Conservation (phyloP, 108 stramenopile genomes). For the Discostella stelligeroides region DNA sequence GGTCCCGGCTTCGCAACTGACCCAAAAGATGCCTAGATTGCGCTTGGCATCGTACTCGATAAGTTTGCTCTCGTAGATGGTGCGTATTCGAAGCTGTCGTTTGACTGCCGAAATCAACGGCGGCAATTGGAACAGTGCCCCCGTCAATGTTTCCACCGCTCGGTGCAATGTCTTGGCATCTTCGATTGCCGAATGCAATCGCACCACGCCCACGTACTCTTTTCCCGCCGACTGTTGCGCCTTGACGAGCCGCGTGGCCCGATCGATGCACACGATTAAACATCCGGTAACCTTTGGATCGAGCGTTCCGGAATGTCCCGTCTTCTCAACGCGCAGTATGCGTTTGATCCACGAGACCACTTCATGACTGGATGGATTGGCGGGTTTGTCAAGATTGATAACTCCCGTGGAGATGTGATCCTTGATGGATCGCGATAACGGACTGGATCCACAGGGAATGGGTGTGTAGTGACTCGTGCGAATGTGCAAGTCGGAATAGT, state of each 20-base stretch:
- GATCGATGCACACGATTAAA: slow-evolving; percentile 99
- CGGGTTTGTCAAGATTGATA: slow-evolving; percentile 99
- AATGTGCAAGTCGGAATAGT: slow-evolving; percentile 95
- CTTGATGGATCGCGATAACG: slow-evolving; percentile 89
- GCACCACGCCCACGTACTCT: slow-evolving; percentile 98
- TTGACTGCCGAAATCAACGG: slow-evolving; percentile 99
- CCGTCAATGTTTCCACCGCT: slow-evolving; percentile 96
- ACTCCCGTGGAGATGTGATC: slow-evolving; percentile 96
- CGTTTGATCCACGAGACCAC: slow-evolving; percentile 99
- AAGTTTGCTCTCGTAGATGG: slow-evolving; percentile 96
- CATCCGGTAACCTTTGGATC: slow-evolving; percentile 99
- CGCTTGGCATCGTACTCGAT: slow-evolving; percentile 96
- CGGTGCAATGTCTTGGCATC: slow-evolving; percentile 80
- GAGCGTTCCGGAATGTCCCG: slow-evolving; percentile 98
- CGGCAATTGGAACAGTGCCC: slow-evolving; percentile 98
- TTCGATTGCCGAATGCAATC: slow-evolving; percentile 93
- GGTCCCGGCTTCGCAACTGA: slow-evolving; percentile 98
- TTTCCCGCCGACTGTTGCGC: slow-evolving; percentile 99
- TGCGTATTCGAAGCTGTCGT: slow-evolving; percentile 97
- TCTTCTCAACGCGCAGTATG: slow-evolving; percentile 99
- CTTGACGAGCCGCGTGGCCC: slow-evolving; percentile 98
- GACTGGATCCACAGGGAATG: slow-evolving; percentile 95
- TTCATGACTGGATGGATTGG: slow-evolving; percentile 99
- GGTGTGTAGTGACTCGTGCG: slow-evolving; percentile 99
- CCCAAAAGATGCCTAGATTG: slow-evolving; percentile 96